Evolutionary conservation across 2,329 filamentous ascomycete species (phyloP), one percentile per base, ranked within the genome.

Genomic region (Malbranchea zuffiana): DNA sequence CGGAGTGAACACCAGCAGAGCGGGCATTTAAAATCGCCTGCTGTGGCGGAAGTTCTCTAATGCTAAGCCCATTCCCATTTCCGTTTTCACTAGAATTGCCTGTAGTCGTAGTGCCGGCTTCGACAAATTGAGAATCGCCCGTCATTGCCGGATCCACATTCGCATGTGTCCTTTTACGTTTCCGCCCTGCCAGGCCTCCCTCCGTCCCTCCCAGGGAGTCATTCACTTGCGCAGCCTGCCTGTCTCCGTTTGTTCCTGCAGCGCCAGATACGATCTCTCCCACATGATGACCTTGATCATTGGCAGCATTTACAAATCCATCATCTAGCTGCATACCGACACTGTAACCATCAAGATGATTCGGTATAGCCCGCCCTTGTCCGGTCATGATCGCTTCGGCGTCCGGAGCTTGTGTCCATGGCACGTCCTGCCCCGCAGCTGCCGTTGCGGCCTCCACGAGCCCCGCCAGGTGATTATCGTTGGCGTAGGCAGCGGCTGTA

Each of bases 1-100:
- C 64, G n/a, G 63, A 70, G 51, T 72, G 68, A 4, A 72, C 60
- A 32, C 67, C 69, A 24, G 63, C 62, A 15, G 67, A 60, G 20
- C 66, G 66, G 30, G 66, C 62, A 43, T 69, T 63, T 2, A 57
- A 55, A 13, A 61, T 42, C 4, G 59, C 57, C 34, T 59, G 56
- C n/a, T 48, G 49, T n/a, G 54, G 52, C 3, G 59, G 55, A 21
- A 56, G 46, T 25, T 55, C 45, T 10, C 60, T 54, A 40, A 64
- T 59, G 36, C 56, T 53, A 25, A 63, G 45, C 13, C 25, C 36
- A 25, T 31, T 31, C 11, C 11, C 15, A 27, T 38, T 37, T 6
- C 31, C 42, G 12, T 25, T 27, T 24, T 29, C 32, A 19, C 32
- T 30, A 38, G 18, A 21, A 25, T 24, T 16, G 12, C 18, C 24